A percentile compares a stretch with the other conserved stretches of the same genome.
Conservation (phyloP, 2,329 filamentous ascomycete species). For the Colletotrichum cereale region DNA sequence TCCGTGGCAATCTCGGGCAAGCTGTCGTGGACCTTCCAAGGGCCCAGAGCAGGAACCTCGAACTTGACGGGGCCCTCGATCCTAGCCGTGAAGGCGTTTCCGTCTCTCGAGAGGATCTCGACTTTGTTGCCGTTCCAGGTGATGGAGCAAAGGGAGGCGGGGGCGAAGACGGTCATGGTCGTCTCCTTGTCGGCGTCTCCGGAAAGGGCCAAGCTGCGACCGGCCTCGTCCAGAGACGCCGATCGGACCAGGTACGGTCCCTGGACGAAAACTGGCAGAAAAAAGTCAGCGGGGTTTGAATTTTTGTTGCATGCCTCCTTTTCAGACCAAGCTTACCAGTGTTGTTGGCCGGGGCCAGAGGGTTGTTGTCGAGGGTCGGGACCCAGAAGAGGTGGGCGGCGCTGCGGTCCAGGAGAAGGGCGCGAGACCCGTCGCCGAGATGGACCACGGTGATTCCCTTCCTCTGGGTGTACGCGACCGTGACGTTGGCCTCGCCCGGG, state of each 20-base stretch:
- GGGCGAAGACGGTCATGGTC: slow-evolving; percentile 60
- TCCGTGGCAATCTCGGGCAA: slow-evolving; percentile 59
- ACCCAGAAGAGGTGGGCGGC: slow-evolving; percentile 70
- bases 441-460: slow-evolving; percentile 61
- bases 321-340: slow-evolving; percentile 52
- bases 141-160: slow-evolving; percentile 57
- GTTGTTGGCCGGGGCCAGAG: slow-evolving; percentile 57
- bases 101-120: slow-evolving; percentile 44
- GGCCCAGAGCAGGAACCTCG: slow-evolving; percentile 54
- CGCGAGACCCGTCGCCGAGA: slow-evolving; percentile 59
- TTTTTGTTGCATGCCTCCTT: background rate
- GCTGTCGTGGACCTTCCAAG: slow-evolving; percentile 62
- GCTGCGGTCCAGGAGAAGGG: slow-evolving; percentile 66
- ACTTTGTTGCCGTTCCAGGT: slow-evolving; percentile 64
- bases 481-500: slow-evolving; percentile 54
- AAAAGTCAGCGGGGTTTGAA: slow-evolving; percentile 2
- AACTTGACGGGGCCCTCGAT: slow-evolving; percentile 47
- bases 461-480: slow-evolving; percentile 62
- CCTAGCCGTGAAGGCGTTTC: slow-evolving; percentile 46
- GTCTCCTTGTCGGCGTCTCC: slow-evolving; percentile 60
- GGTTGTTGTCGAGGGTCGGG: slow-evolving; percentile 61
- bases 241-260: slow-evolving; percentile 66
- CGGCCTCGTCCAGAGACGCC: slow-evolving; percentile 50
- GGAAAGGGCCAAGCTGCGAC: slow-evolving; percentile 54
- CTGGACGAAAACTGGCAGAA: slow-evolving; percentile 60